Evolutionary conservation across 352 stramenopile species (phyloP), one percentile per base, ranked within the genome.

Genomic region (Hyphochytrium catenoides): DNA sequence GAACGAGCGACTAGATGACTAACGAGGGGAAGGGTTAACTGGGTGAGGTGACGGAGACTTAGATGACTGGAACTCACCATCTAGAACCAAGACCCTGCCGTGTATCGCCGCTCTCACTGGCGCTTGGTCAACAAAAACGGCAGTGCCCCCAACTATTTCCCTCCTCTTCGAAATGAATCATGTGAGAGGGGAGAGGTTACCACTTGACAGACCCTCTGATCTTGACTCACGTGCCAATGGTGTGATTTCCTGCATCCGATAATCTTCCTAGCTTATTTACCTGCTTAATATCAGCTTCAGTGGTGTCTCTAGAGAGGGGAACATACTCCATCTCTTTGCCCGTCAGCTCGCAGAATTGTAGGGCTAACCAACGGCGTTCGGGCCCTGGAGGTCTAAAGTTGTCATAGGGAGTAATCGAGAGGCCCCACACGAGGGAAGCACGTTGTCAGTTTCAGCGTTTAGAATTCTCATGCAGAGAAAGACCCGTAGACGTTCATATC

Each of bases 31-130:
- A 31, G 12, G 15, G 26, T 30, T 12, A 15, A 30, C 26, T 15
- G 12, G 26, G 12, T 30, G 12, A 30, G 26, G n/a, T 30, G 26
- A 12, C 12, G 12, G 12, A 30, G 26, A 12, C 12, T 12, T 12
- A 12, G 26, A 12, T 30, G 9, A 20, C 12, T 18, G 16, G 9
- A 22, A 41, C 41, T 2, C 48, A 54, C 77, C 83, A 52, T 96
- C 87, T 19, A 96, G 72, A 33, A 96, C 63, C 3, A 96, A 52
- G 18, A 96, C 54, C 20, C 82, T 59, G 18, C 86, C 86, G 32
- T 85, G 50, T 22, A 94, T 71, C 5, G 86, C 86, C n/a, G 86
- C 86, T 25, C 76, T 55, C 23, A 95, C 83, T 0, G 84, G 81
- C 23, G 85, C 74, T 48, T 92, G 77, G 43, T 93, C 71, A 1